Evolutionary conservation across 2,329 filamentous ascomycete genomes (phyloP), one percentile per base, ranked within the genome.

Genomic region (Exophiala phaeomuriformis): DNA sequence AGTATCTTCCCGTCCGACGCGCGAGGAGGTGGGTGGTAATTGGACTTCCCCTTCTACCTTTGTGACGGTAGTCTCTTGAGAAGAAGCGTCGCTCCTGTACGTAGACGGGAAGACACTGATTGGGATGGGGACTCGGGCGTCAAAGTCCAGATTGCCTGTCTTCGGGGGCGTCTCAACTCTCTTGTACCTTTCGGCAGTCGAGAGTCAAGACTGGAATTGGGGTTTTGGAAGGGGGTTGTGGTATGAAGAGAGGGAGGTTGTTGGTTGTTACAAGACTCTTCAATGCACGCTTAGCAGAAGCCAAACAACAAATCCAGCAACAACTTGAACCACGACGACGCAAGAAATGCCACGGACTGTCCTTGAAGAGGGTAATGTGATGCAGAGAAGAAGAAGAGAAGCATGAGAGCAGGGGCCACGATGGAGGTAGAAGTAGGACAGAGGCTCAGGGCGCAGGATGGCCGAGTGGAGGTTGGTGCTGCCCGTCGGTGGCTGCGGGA

Each of bases 51-150:
- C 83, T 83, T 95, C 88, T 84, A 91, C 84, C 83, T 90, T 83
- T 70, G 83, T 84, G 67, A 81, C 76, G 58, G 61, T 63, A 75
- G 83, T 83, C 73, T 78, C 76, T 71, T 80, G 75, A 69, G 76
- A 78, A 73, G 79, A 78, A 77, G 79, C 78, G 77, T 83, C 81
- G 80, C 80, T 84, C 77, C 86, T 83, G 83, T 96, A 97, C 77
- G 90, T 88, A 76, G 90, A 95, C 80, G 91, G 91, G 84, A 97
- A 96, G 86, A 96, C 87, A 88, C 90, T 96, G 85, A 96, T 95
- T 79, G 91, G 91, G 78, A 97, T 93, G 81, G 91, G 89, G 77
- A 96, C 88, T 77, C 90, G 88, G 78, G 90, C 63, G 63, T 64
- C 63, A 62, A 64, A 64, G 60, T 64, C 63, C 63, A 64, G 63